Conservation (phyloP, 2,329 filamentous ascomycete genomes). For the Fonsecaea nubica region DNA sequence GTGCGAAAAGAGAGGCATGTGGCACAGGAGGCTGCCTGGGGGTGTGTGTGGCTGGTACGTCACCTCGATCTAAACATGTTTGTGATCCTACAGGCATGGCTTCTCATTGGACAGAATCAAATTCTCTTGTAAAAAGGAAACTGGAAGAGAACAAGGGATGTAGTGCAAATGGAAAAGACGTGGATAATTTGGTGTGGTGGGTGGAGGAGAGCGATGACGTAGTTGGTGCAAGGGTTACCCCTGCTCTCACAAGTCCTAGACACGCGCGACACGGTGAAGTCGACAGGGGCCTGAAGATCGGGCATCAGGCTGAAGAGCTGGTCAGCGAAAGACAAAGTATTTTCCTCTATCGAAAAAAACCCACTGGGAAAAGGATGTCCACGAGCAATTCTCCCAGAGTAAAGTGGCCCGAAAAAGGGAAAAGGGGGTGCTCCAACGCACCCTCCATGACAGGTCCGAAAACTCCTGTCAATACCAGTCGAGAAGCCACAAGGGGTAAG, state of each 20-base stretch:
- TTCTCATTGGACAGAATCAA: too few relatives aligned
- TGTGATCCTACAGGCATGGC: not conserved
- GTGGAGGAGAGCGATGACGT: constrained; percentile 18
- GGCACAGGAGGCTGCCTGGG: constrained; percentile 12
- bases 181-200: not conserved
- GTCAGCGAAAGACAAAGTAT: not conserved
- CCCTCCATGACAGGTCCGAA: not conserved
- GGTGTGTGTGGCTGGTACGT: constrained; percentile 29
- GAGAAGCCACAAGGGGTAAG: not conserved
- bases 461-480: not conserved
- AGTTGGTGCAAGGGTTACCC: constrained; percentile 12
- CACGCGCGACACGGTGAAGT: not conserved
- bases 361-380: not conserved
- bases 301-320: constrained; percentile 12
- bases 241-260: not conserved
- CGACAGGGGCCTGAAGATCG: constrained; percentile 24
- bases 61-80: constrained; percentile 14
- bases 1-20: constrained; percentile 16
- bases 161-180: not conserved
- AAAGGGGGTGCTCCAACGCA: not conserved
- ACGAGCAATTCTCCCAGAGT: not conserved
- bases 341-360: not conserved
- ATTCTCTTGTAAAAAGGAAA: not conserved
- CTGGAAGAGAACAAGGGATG: not conserved
- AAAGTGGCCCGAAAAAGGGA: not conserved